Evolutionary conservation across 306 rosid genomes (phyloP), one percentile per base, ranked within the genome.

Genomic region (Benincasa hispida): DNA sequence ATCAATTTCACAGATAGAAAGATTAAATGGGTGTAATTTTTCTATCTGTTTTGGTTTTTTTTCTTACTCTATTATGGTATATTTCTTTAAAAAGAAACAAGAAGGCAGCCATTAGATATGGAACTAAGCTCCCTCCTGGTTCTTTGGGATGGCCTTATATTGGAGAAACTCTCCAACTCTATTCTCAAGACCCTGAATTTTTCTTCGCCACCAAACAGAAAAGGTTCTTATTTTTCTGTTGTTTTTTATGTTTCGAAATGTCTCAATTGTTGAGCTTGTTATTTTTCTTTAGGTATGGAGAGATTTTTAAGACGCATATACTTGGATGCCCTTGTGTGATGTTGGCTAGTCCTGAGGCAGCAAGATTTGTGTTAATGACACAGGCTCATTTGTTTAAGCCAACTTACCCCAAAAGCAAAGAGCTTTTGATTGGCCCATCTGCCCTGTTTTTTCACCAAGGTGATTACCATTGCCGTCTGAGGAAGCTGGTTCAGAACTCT

Each of bases 71-170:
- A 76, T 56, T 86, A 15, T 69, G 77, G 8, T 81, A 59, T 21
- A 65, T 81, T 69, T 79, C 81, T 57, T 78, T 77, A 39, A 70
- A 39, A 61, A 58, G 61, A 83, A 41, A 66, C 75, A 67, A 78
- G 54, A 68, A 27, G 82, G 69, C 30, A 9, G 42, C 54, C 82
- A 77, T 24, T 65, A 82, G 24, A 62, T 51, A 60, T 78, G 34
- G 70, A 66, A n/a, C 67, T 86, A 62, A 89, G 84, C 97, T 92
- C 77, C 99, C 99, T 35, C 97, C 99, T 6, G 99, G 97, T 41
- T 90, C 99, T 60, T 83, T 90, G 85, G 99, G 99, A 11, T 92
- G 94, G 95, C 99, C 97, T 2, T 88, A 86, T 84, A 76, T 90
- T 62, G 99, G 99, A 80, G 93, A 94, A 69, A 94, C 97, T 73